Evolutionary conservation across 2,329 filamentous ascomycete genomes (phyloP), one percentile per base, ranked within the genome.

Genomic region (Diaporthe nobilis): DNA sequence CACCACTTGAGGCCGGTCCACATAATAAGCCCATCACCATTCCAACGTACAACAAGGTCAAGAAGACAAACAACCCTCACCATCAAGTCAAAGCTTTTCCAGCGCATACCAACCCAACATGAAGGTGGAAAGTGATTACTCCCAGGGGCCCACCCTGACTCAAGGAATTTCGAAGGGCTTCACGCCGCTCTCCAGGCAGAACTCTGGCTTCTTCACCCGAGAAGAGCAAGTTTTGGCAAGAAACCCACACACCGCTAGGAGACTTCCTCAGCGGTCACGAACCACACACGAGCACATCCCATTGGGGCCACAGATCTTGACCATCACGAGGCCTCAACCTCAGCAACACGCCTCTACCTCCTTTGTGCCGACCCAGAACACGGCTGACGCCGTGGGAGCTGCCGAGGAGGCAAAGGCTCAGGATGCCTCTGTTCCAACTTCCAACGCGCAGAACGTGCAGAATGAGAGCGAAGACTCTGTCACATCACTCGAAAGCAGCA

Each of bases 171-270:
- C 72, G 15, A 77, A 76, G 55, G 68, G 74, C 49, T 77, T 75
- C 37, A 73, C 61, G 76, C 78, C 77, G 67, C 77, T 72, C 53
- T 79, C 76, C 60, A 71, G 75, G 22, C 76, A 77, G 42, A 76
- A 77, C 53, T 77, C 75, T 31, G 74, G 76, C 13, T 39, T 72
- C 47, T 83, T 84, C 80, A 83, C 81, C 63, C 81, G 84, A 42
- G 86, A 88, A 75, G 87, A 88, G 71, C 84, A 87, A 74, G 80
- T 80, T 25, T 8, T 76, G 75, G 81, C 84, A 73, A 83, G 81
- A 74, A 86, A 88, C 72, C 80, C 85, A 44, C 75, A 75, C 42
- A 72, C 58, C 42, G 73, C 57, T 10, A 72, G 75, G 67, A 72
- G 72, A 55, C 71, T 73, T 44, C 76, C 76, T 51, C 76, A 76